phyloP scores from a whole-genome alignment of 192 early-diverging fungal genomes.

The Coemansia aciculifera region DNA sequence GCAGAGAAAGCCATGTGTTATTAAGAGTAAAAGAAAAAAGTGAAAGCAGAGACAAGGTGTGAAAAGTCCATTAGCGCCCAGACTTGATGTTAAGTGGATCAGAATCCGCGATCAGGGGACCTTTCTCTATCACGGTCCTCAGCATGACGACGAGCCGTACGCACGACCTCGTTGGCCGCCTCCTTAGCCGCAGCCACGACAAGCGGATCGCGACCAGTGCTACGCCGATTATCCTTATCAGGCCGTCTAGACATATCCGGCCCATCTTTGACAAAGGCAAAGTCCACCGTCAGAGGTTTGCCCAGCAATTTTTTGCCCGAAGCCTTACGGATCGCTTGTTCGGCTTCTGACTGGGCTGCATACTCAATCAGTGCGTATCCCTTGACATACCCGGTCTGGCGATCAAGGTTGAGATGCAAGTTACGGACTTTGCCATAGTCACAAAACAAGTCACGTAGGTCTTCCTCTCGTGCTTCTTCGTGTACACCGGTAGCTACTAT shows the following conservation, averaged over 20 bases:
- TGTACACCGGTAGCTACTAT: slow-evolving; percentile 89
- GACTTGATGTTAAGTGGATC: not conserved
- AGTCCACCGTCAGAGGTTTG: slow-evolving; percentile 73
- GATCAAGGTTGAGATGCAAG: slow-evolving; percentile 90
- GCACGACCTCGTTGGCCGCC: slow-evolving; percentile 10
- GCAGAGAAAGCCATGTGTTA: not conserved
- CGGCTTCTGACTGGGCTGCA: slow-evolving; percentile 74
- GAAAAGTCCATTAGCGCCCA: not conserved
- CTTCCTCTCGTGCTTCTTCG: slow-evolving; percentile 93
- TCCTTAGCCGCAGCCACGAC: not conserved
- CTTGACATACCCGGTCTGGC: slow-evolving; percentile 95
- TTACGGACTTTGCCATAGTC: slow-evolving; percentile 92
- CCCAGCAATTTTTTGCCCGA: slow-evolving; percentile 77
- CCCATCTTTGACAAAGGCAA: slow-evolving; percentile 75
- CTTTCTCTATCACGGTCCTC: slow-evolving; percentile 30
- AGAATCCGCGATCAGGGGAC: slow-evolving; percentile 55
- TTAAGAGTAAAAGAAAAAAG: not conserved
- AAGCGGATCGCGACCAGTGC: not conserved
- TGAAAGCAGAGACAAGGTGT: not conserved
- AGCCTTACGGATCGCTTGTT: slow-evolving; percentile 70
- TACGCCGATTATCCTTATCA: not conserved
- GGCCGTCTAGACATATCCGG: not conserved
- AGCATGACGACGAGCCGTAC: not conserved
- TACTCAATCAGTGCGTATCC: slow-evolving; percentile 95
- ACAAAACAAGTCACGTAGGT: slow-evolving; percentile 79